These are phyloP conservation scores for Zarea fungicola DNA, from an alignment of 2,329 filamentous ascomycete species.

Conservation along the genomic window DNA sequence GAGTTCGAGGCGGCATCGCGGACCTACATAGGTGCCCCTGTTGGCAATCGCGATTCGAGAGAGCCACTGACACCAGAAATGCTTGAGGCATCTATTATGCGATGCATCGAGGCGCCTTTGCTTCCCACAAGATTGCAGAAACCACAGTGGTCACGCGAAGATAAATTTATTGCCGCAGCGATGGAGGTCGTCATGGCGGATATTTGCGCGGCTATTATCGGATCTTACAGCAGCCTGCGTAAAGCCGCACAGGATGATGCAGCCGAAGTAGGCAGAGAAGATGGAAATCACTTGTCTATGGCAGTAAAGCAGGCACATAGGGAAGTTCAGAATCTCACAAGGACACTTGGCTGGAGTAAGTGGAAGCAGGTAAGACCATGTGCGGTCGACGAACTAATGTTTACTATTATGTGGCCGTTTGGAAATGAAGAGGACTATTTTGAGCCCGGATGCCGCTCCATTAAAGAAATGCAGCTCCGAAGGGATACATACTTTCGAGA, in stretches of 20 bases:
- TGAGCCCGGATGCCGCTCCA: conserved; percentile 27
- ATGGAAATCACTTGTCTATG: conserved; percentile 8
- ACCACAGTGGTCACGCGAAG: conserved; percentile 6
- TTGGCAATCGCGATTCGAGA: conserved; percentile 8
- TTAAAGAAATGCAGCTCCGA: conserved; percentile 10
- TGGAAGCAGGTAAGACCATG: conserved; percentile 56
- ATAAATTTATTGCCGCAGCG: conserved; percentile 13
- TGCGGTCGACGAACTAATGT: conserved; percentile 48
- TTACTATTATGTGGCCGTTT: conserved; percentile 61
- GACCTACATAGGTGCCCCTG: conserved; percentile 37
- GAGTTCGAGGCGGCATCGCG: conserved; percentile 36
- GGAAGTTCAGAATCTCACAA: conserved; percentile 31
- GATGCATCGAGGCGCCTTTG: background rate
- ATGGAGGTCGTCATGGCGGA: conserved; percentile 4
- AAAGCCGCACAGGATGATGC: background rate
- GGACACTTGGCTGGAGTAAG: conserved; percentile 51
- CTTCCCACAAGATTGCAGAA: background rate
- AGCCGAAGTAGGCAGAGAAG: background rate
- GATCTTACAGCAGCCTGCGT: conserved; percentile 9
- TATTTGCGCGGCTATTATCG: conserved; percentile 13
- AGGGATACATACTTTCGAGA: background rate
- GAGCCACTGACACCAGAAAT: conserved; percentile 4
- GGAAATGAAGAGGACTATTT: conserved; percentile 50
- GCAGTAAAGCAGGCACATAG: conserved; percentile 17
- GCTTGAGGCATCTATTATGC: background rate